Conservation (phyloP, 495 filamentous ascomycete genomes). For the Neurospora sublineolata region DNA sequence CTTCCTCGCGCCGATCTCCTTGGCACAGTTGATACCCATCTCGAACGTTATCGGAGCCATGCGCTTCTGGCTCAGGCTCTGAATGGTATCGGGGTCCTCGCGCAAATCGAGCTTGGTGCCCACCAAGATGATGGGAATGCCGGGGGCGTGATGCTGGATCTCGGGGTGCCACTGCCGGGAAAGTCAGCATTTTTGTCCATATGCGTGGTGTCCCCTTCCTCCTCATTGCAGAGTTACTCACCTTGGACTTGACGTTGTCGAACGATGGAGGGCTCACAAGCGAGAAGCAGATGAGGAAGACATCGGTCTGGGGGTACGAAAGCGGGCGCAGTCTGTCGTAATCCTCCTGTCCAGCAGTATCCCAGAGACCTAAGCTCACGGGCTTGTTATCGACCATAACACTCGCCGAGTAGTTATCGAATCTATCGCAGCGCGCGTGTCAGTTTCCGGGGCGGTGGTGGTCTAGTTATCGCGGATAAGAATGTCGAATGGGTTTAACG, state of each 20-base stretch:
- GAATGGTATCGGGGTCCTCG: constrained; percentile 72
- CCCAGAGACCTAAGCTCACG: constrained; percentile 93
- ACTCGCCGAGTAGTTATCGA: constrained; percentile 97
- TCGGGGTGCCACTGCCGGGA: constrained; percentile 77
- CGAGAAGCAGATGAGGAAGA: constrained; percentile 97
- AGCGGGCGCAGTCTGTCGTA: constrained; percentile 92
- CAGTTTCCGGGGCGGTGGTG: constrained; percentile 10
- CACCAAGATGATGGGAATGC: constrained; percentile 91
- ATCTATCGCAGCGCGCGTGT: constrained; percentile 45
- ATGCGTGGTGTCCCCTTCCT: background rate
- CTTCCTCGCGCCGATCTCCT: constrained; percentile 87
- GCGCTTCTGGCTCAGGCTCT: constrained; percentile 67
- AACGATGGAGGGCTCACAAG: constrained; percentile 95
- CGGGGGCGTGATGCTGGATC: constrained; percentile 91
- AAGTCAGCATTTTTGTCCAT: constrained; percentile 7
- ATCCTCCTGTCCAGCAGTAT: constrained; percentile 98
- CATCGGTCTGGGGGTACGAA: constrained; percentile 95
- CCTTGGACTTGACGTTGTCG: constrained; percentile 95
- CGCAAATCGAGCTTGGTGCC: constrained; percentile 95
- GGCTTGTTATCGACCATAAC: constrained; percentile 98
- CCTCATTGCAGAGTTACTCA: constrained; percentile 24
- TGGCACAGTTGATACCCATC: constrained; percentile 69
- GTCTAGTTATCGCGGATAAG: constrained; percentile 50
- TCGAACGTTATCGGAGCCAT: constrained; percentile 91
- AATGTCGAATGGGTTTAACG: constrained; percentile 27